Evolutionary conservation across 1,284 basidiomycete genomes (phyloP), one percentile per base, ranked within the genome.

Genomic region (Tilletia setariae): DNA sequence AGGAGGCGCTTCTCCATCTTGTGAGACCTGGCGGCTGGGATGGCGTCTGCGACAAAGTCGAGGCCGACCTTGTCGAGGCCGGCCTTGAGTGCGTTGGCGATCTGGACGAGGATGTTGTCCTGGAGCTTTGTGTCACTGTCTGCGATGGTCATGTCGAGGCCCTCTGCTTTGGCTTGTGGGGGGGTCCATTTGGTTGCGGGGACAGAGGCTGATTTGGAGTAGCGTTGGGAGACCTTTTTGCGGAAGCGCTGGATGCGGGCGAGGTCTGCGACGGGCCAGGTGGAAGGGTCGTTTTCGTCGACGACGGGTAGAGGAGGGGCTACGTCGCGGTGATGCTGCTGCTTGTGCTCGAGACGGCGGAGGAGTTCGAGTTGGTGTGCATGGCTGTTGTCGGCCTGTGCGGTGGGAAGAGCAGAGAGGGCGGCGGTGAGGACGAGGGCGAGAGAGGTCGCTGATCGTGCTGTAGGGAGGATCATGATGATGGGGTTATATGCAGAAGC

Each of bases 171-270:
- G 7, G 56, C 56, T 15, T 16, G 30, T 30, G 19, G 15, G 28
- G 32, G 30, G 3, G 28, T 13, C 56, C 56, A 61, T 30, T 61
- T 61, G 56, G 28, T n/a, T 15, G 25, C 30, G 28, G 19, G 32
- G 21, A 61, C 56, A 7, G 56, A 25, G 53, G n/a, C 30, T 16
- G 56, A 35, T 2, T 61, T 61, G 56, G 56, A 13, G 28, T 61
- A 61, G 7, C 56, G 56, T 11, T 19, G 9, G 28, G 28, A 19
- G 28, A 61, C 32, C 28, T 61, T 61, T 19, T 61, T 32, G 32
- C 28, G 23, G 32, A 61, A 61, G 25, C 56, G 56, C 56, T 61
- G 56, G 21, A 61, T 61, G 30, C 35, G 32, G 28, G 32, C 23
- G 28, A 32, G 28, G 56, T 61, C 28, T 16, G 56, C 56, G 51